Conservation (phyloP, 805 yeast species). For the Kuraishia borneana region DNA sequence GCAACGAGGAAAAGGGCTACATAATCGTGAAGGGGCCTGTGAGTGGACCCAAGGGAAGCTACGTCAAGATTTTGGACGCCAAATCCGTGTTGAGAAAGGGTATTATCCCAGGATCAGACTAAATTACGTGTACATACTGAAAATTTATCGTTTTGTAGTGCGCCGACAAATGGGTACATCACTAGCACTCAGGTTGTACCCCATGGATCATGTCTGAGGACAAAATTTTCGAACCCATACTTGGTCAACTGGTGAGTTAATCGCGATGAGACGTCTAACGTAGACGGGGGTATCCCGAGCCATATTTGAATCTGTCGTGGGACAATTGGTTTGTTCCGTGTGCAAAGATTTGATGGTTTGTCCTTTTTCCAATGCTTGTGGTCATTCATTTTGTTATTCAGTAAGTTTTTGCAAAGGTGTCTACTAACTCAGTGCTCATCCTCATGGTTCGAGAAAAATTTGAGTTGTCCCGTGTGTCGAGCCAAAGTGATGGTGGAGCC, state of each 20-base stretch:
- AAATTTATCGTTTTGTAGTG: too few relatives aligned
- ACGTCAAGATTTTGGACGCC: conserved; percentile 72
- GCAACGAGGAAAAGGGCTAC: conserved; percentile 73
- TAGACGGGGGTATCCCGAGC: not conserved
- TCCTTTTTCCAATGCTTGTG: conserved; percentile 57
- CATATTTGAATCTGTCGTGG: not conserved
- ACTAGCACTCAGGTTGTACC: too few relatives aligned
- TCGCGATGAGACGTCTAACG: too few relatives aligned
- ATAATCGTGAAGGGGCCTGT: conserved; percentile 81
- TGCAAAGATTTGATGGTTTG: conserved; percentile 61
- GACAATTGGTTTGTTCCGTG: conserved; percentile 39
- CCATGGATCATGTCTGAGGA: too few relatives aligned
- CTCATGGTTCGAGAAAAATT: conserved; percentile 47
- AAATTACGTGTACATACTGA: too few relatives aligned
- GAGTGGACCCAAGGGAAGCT: conserved; percentile 77
- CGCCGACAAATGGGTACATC: too few relatives aligned
- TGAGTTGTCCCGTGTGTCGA: conserved; percentile 65
- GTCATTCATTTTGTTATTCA: conserved; percentile 65
- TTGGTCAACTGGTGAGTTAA: too few relatives aligned
- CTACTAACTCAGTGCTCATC: conserved; percentile 30
- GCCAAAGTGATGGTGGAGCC: conserved; percentile 36
- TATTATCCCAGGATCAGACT: too few relatives aligned
- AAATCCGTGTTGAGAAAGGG: conserved; percentile 9
- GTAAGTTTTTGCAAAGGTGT: conserved; percentile 6
- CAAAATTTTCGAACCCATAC: too few relatives aligned